Evolutionary conservation across 2,329 filamentous ascomycete species (phyloP), one percentile per base, ranked within the genome.

Genomic region (Ceratocystis cubensis): DNA sequence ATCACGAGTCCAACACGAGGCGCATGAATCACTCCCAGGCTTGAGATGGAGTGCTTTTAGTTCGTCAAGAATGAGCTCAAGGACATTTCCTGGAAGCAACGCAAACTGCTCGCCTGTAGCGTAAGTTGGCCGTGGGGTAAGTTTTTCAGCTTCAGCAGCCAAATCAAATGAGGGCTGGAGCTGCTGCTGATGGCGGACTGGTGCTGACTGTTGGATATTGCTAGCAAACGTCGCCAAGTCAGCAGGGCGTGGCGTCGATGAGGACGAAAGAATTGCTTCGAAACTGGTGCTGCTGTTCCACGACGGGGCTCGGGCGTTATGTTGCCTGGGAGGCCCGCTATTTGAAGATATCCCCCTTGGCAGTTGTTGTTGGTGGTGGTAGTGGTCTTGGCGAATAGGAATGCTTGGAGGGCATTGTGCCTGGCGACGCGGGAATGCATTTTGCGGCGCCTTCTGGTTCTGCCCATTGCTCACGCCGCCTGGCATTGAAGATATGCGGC

Each of bases 1-100:
- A 70, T 87, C 84, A 62, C 84, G 78, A 82, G 85, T 84, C 81
- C 82, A 85, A 72, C 84, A 87, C 20, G 84, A 86, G 17, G 83
- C 79, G 71, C 84, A 87, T 73, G 82, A 84, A 44, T 75, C 74
- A 69, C 78, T 81, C 2, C 75, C 74, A 15, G 74, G 71, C 5
- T 73, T 74, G 13, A 85, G 71, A 71, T 87, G 84, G 15, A 78
- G 72, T 46, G 76, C 74, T 71, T 78, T 81, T 20, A 87, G 73
- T 65, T 81, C 78, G 48, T 77, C 77, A 44, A 86, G 71, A n/a
- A 86, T 81, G 44, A 83, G 74, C 64, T 80, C 77, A 59, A 87
- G 72, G 1, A 87, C 81, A 71, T 85, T 83, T n/a, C 79, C 78
- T 0, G 84, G 83, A 17, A 87, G 70, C 22, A 76, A 77, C n/a